Evolutionary conservation across 805 yeast species (phyloP), one percentile per base, ranked within the genome.

Genomic region (Saccharomycopsis oosterbeekiorum): DNA sequence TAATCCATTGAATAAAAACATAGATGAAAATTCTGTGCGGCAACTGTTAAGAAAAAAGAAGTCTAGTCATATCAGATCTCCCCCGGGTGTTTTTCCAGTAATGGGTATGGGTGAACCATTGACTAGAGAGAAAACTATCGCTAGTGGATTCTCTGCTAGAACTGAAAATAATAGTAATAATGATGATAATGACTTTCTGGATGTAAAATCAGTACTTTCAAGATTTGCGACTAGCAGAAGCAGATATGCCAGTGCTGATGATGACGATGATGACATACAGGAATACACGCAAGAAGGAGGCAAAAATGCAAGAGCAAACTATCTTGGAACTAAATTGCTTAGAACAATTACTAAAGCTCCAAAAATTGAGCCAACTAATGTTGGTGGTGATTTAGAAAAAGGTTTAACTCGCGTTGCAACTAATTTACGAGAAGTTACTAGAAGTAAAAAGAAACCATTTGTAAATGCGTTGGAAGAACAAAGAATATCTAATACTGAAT

Each of bases 21-120:
- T 15, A 15, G 11, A 29, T 36, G 26, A 24, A 6, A 50, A 55
- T 34, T 47, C 59, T 29, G 40, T 58, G 41, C 60, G 51, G 60
- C 19, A 17, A 26, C 34, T 19, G 14, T 21, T 57, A 34, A 10
- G 36, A 4, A 29, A 36, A 26, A 42, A 37, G n/a, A 57, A 37
- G 19, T 21, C 42, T 17, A 50, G 29, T 14, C 14, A 5, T 24
- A 9, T 53, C 5, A 72, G 81, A 64, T 85, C 91, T 1, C 96
- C 93, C 2, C 81, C 81, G 29, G 89, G 89, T 63, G 91, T 87
- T 0, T 88, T 87, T 72, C 94, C 96, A 0, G 92, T 88, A 1
- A 76, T 77, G 66, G 93, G 89, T 1, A 86, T 88, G 93, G 91
- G 89, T 0, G 77, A 75, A 11, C 87, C 93, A 2, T 70, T 81